Evolutionary conservation across 2,329 filamentous ascomycete genomes (phyloP), one percentile per base, ranked within the genome.

Genomic region (Colletotrichum higginsianum): DNA sequence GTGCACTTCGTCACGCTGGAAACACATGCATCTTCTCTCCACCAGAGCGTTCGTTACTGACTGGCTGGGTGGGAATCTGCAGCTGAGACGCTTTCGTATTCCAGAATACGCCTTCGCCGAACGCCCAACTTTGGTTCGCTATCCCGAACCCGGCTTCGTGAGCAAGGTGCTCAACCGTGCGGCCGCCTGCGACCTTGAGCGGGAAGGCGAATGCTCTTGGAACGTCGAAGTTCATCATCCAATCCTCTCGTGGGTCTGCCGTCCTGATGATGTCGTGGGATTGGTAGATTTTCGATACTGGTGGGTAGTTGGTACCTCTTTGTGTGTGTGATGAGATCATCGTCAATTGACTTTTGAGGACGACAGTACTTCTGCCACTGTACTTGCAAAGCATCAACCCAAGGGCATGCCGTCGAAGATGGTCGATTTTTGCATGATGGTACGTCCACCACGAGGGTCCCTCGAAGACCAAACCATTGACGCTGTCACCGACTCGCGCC

Each of bases 341-440:
- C 15, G 46, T 16, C 15, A n/a, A n/a, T 3, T 47, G 46, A 47
- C 46, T n/a, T 47, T 18, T 6, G n/a, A 47, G 13, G 23, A 23
- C 38, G 58, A 46, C 35, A 38, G 56, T 46, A 62, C 61, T 30
- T 57, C 60, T 18, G 66, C 63, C 21, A 61, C 66, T 42, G 67
- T 75, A 35, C 42, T 72, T 42, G 60, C 40, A 12, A 50, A 61
- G 35, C 72, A 67, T 26, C 68, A 66, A 53, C 73, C 73, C 21
- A 62, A 52, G 62, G 64, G 74, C 42, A 66, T 73, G 30, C 69
- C 71, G 40, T 63, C 49, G 35, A 75, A 75, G 61, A 74, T 75
- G 69, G 53, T 75, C 13, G 72, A 75, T 62, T 75, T 75, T 49
- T 75, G 71, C 52, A 26, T 75, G 23, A 57, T 65, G 21, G 61